Base-by-base conservation (phyloP, 177 flowering plant species). In the Vitis hybrid region DNA sequence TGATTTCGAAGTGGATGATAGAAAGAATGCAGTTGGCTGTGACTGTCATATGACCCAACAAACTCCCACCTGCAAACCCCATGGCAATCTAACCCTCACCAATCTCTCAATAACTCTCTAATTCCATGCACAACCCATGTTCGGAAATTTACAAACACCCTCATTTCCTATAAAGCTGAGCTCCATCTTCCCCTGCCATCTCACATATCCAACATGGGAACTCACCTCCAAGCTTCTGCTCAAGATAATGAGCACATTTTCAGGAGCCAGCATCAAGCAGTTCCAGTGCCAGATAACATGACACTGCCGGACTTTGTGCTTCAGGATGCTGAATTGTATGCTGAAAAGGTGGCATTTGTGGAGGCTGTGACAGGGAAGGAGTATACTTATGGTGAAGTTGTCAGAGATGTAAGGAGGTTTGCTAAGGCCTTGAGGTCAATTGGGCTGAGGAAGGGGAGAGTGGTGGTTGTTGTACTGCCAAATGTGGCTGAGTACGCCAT, bases 291-390 rank as follows among this genome's bases (percentile, higher is more conserved):
- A 0, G 84, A 83, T 3, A 73, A 89, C 77, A 33, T 89, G 49
- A 92, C 98, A 4, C 57, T 96, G 59, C 97, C 99, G 0, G 90
- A 96, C 0, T 96, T 89, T 62, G 97, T 96, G 50, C 97, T 96
- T 59, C 82, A 87, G 10, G 84, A 79, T 44, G 88, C 86, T 2
- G 95, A 96, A 66, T 13, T 65, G 49, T 89, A 83, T 19, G 73
- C 87, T 0, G 94, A 92, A 49, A 91, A 90, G 72, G 91, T 91
- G 19, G 99, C 99, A 12, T 80, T 96, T 28, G 97, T 92, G 57
- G 98, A 96, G 38, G 86, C 88, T 3, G 67, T 80, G 68, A 87
- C 87, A 0, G 95, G 93, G 19, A 90, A 88, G 60, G 69, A 74
- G 55, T 86, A 77, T 64, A 96, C 93, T 1, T 89, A 94, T 58